Evolutionary conservation across 164 flowering plant genomes (phyloP).

Genomic region (Aristolochia fimbriata): DNA sequence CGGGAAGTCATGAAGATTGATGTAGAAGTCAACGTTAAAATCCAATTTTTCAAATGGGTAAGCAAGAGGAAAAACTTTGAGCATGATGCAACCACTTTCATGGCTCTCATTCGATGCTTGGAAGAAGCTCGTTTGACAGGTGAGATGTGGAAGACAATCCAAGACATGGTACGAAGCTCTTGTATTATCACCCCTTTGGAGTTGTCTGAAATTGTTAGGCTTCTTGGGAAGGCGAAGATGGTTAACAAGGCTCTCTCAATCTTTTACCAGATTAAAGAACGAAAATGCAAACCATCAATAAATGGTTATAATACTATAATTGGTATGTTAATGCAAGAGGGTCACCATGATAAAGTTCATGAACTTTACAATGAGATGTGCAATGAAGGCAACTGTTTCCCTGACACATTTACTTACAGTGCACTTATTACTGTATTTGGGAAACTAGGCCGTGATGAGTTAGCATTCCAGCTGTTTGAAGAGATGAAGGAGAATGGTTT

Average conservation of each 20-base stretch:
- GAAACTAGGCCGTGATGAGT: conserved; percentile 61
- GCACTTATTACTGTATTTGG: conserved; percentile 58
- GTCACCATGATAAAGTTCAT: conserved; percentile 70
- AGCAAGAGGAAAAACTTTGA: conserved; percentile 62
- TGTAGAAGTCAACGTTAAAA: conserved; percentile 60
- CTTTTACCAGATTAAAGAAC: conserved; percentile 62
- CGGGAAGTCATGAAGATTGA: conserved; percentile 60
- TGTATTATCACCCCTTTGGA: conserved; percentile 41
- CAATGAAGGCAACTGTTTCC: conserved; percentile 58
- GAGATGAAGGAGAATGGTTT: conserved; percentile 89
- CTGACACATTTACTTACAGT: conserved; percentile 75
- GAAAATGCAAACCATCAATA: conserved; percentile 62
- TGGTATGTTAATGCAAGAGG: conserved; percentile 71
- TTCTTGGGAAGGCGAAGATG: conserved; percentile 79
- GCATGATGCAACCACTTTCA: conserved; percentile 66
- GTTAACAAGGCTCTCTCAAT: conserved; percentile 72
- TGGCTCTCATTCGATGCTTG: conserved; percentile 68
- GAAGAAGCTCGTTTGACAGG: conserved; percentile 53
- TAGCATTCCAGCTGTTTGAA: conserved; percentile 68
- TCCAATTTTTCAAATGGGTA: conserved; percentile 90
- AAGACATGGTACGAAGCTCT: conserved; percentile 60
- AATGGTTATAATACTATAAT: conserved; percentile 64
- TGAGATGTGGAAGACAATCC: conserved; percentile 76
- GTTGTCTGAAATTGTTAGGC: conserved; percentile 55
- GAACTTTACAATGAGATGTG: conserved; percentile 94